Base-by-base conservation (phyloP, 2,329 filamentous ascomycete species). In the Hypoxylon sp. region DNA sequence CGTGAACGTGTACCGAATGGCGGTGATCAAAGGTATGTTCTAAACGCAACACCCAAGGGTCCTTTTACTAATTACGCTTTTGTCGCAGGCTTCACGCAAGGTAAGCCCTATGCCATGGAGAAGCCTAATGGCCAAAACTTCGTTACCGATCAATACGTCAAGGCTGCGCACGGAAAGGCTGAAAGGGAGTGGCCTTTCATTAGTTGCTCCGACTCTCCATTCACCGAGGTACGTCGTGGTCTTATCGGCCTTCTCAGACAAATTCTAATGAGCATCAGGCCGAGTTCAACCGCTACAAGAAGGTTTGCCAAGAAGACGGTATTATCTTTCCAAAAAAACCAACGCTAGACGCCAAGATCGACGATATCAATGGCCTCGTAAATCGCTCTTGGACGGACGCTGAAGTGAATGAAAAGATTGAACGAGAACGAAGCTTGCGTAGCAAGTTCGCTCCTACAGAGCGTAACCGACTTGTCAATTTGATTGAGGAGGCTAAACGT, bases 161-260 rank as follows among this genome's bases (percentile, higher is more conserved):
- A 90, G 56, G 89, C 92, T 42, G 89, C 93, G 6, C 91, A 97
- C 75, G 96, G 96, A 46, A 93, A 94, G 72, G 85, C 91, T 0
- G 87, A 93, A 74, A 91, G 91, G 76, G 89, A 94, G 33, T 97
- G 93, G 80, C 93, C 94, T 3, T 97, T 98, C 78, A 90, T 96
- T 66, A 90, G 91, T 67, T 94, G 95, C 75, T 98, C 96, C 0
- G 94, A 97, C 77, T 88, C 89, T 51, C 83, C 85, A 42, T 92
- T 98, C 74, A 92, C 91, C n/a, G 93, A 96, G 78, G 91, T 93
- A 81, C 69, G 84, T 55, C n/a, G 61, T 26, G 45, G 18, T 48
- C 26, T 20, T 42, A 9, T 30, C 7, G 36, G 42, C 42, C 26
- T 16, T 24, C 57, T 24, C 11, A 57, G 50, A 16, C 26, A 22